Evolutionary conservation across 2,329 filamentous ascomycete genomes (phyloP), one percentile per base, ranked within the genome.

Genomic region (Arthrobotrys entomopaga): DNA sequence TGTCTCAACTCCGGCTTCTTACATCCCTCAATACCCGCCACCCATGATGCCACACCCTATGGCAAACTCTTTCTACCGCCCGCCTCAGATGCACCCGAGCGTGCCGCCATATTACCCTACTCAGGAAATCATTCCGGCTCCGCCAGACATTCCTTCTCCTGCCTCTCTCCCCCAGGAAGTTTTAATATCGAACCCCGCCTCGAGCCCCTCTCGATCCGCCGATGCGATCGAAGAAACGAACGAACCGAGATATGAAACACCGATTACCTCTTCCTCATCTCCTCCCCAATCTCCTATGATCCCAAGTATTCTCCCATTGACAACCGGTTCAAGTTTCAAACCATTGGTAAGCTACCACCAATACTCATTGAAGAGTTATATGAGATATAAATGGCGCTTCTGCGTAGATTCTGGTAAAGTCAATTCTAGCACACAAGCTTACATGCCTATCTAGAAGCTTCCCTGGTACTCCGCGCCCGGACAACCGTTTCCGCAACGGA

Each of bases 391-490:
- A 34, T 34, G n/a, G n/a, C 38, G 38, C 10, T 16, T 46, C 16
- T 46, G 13, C n/a, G 1, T 42, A 24, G 1, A 22, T 48, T 11
- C 19, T 53, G n/a, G 16, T 7, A 46, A 43, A 46, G 1, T 4
- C 13, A 46, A 46, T 1, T 46, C 42, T n/a, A n/a, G 6, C 10
- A 34, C 29, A 34, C 29, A 34, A 34, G 10, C 29, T 34, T 34
- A 34, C 29, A 7, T 34, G 16, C 54, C 10, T n/a, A 40, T 19
- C 40, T 70, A 73, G 61, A 66, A 81, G 79, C 80, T 86, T 10
- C 85, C 85, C 7, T 86, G 85, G 85, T 82, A 83, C 38, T 86
- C 84, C 6, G 80, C 82, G 8, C 82, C 83, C 7, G 82, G 82
- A 6, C 80, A 81, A 43, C 78, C 80, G 3, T 86, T 86, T 73